Conservation (phyloP, 768 basidiomycete species). For the Sistotremastrum niveocremeum region DNA sequence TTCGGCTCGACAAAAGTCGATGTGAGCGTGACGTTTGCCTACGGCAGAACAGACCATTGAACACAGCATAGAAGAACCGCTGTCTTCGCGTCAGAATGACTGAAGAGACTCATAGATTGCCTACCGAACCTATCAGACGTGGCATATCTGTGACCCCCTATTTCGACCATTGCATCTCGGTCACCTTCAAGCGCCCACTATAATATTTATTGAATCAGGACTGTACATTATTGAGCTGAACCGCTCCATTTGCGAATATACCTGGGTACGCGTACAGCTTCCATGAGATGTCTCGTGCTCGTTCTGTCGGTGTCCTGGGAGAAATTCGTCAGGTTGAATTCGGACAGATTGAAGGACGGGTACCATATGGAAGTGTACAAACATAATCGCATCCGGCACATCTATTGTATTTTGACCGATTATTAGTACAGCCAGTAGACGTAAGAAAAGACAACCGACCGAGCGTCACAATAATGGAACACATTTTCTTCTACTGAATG, state of each 20-base stretch:
- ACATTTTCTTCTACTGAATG: slow-evolving; percentile 32
- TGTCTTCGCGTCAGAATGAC: slow-evolving; percentile 21
- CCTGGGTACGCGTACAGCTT: slow-evolving; percentile 40
- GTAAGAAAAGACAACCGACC: slow-evolving; percentile 15
- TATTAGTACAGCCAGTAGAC: not conserved
- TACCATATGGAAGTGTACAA: slow-evolving; percentile 44
- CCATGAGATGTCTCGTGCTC: slow-evolving; percentile 54
- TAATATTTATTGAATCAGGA: too few relatives aligned
- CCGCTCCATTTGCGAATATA: too few relatives aligned
- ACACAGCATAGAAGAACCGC: slow-evolving; percentile 53
- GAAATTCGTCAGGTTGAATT: not conserved
- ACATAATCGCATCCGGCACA: slow-evolving; percentile 45
- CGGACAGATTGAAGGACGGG: too few relatives aligned
- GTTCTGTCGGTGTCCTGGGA: slow-evolving; percentile 39
- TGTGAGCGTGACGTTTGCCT: slow-evolving; percentile 39
- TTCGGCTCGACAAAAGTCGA: slow-evolving; percentile 39
- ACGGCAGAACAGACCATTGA: slow-evolving; percentile 39
- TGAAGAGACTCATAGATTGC: too few relatives aligned
- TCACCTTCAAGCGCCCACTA: slow-evolving; percentile 38
- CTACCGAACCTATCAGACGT: slow-evolving; percentile 4
- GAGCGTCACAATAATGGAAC: slow-evolving; percentile 42
- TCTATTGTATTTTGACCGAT: slow-evolving; percentile 15
- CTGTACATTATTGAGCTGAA: too few relatives aligned
- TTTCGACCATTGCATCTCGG: slow-evolving; percentile 35
- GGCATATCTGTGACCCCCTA: slow-evolving; percentile 42